Percentiles rank a stretch among this genome's conserved stretches.
phyloP scores from a whole-genome alignment of 2,329 filamentous ascomycete species.

The Taxawa tesnikishii region DNA sequence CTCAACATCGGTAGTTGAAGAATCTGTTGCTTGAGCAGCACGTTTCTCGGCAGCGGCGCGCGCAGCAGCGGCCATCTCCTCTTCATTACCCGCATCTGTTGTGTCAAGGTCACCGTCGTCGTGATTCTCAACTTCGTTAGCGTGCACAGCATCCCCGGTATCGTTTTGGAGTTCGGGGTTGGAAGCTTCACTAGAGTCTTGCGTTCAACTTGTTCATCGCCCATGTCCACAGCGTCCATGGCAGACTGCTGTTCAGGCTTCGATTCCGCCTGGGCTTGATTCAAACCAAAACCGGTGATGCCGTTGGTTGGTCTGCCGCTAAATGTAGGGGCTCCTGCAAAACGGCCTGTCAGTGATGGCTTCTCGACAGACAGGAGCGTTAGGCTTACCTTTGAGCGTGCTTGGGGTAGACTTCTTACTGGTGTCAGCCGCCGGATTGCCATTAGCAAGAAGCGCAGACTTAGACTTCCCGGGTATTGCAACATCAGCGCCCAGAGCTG shows the following conservation, averaged over 20 bases:
- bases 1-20: slow-evolving; percentile 30
- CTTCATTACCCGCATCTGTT: slow-evolving; percentile 70
- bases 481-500: slow-evolving; percentile 44
- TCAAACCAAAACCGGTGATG: slow-evolving; percentile 68
- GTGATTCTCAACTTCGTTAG: slow-evolving; percentile 32
- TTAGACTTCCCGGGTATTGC: slow-evolving; percentile 35
- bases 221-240: slow-evolving; percentile 67
- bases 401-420: slow-evolving; percentile 5
- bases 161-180: slow-evolving; percentile 47
- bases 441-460: slow-evolving; percentile 26
- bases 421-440: slow-evolving; percentile 13
- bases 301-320: neutral
- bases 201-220: slow-evolving; percentile 74
- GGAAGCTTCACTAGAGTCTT: slow-evolving; percentile 89
- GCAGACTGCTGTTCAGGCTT: slow-evolving; percentile 45
- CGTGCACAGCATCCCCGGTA: slow-evolving; percentile 34
- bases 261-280: slow-evolving; percentile 50
- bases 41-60: slow-evolving; percentile 71
- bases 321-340: neutral
- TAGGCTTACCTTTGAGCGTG: slow-evolving; percentile 2
- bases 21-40: slow-evolving; percentile 38
- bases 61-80: slow-evolving; percentile 75
- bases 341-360: neutral
- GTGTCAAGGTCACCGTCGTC: slow-evolving; percentile 53
- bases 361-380: no score